Conservation (phyloP, 2,329 filamentous ascomycete species). For the Phaeosphaeria sp. region DNA sequence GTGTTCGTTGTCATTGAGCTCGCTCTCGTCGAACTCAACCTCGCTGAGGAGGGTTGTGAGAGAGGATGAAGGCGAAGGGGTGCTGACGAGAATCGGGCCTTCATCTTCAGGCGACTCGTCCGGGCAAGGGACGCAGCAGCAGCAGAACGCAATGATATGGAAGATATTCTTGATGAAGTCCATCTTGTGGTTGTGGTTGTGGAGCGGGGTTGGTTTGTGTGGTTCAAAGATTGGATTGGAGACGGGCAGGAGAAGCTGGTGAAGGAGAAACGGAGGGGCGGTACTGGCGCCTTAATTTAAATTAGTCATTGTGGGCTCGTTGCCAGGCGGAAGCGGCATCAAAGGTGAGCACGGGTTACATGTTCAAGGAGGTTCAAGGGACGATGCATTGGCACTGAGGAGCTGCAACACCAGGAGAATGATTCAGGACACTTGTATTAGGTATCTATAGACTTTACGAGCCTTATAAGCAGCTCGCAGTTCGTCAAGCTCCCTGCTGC, state of each 20-base stretch:
- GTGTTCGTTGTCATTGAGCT: not conserved
- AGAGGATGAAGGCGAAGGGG: not conserved
- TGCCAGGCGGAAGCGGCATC: not conserved
- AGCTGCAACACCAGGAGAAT: constrained; percentile 13
- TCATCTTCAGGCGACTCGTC: not conserved
- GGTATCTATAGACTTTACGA: constrained; percentile 1
- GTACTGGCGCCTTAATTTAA: not conserved
- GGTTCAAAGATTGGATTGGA: not conserved
- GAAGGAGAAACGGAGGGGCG: not conserved
- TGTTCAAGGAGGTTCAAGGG: not conserved
- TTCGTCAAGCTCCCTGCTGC: not conserved
- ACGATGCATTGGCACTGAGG: constrained; percentile 8
- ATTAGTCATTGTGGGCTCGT: not conserved
- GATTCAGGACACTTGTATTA: not conserved
- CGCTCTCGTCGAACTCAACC: not conserved
- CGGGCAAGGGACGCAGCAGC: not conserved
- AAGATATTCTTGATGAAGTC: not conserved
- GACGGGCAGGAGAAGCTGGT: not conserved
- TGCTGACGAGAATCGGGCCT: not conserved
- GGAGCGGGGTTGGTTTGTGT: not conserved
- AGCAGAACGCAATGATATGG: not conserved
- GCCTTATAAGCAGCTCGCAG: not conserved
- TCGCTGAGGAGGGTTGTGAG: not conserved
- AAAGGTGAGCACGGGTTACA: constrained; percentile 3
- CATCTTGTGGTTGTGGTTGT: not conserved